Percentiles rank a stretch among this genome's conserved stretches.
phyloP scores from a whole-genome alignment of 495 filamentous ascomycete genomes.

The Neurospora sp. region DNA sequence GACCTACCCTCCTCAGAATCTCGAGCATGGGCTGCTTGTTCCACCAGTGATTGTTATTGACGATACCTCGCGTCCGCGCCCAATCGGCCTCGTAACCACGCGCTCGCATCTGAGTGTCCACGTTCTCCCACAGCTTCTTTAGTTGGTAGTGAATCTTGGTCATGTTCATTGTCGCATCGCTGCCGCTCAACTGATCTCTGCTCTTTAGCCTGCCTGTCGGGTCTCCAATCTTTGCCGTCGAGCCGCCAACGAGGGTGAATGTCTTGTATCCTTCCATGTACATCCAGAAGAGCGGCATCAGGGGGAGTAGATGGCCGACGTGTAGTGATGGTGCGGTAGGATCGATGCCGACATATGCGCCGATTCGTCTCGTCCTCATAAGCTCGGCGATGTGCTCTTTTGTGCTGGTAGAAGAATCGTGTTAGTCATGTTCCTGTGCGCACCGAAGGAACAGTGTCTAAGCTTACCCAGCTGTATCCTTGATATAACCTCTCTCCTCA shows the following conservation, averaged over 20 bases:
- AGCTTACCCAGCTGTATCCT: slow-evolving; percentile 73
- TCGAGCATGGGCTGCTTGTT: slow-evolving; percentile 58
- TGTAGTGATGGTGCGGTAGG: slow-evolving; percentile 87
- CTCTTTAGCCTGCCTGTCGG: slow-evolving; percentile 66
- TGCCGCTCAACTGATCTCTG: slow-evolving; percentile 45
- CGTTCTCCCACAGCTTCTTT: slow-evolving; percentile 64
- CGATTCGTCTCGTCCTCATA: slow-evolving; percentile 58
- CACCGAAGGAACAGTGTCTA: not conserved
- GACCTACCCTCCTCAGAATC: slow-evolving; percentile 60
- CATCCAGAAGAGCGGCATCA: slow-evolving; percentile 93
- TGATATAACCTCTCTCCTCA: slow-evolving; percentile 70
- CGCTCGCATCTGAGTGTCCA: slow-evolving; percentile 48
- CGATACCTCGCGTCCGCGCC: slow-evolving; percentile 53
- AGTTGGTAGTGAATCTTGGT: slow-evolving; percentile 71
- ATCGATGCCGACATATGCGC: slow-evolving; percentile 84
- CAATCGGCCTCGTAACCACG: slow-evolving; percentile 52
- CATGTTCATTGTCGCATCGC: slow-evolving; percentile 57
- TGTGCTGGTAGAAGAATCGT: slow-evolving; percentile 20
- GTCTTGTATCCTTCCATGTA: slow-evolving; percentile 73
- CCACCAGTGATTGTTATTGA: slow-evolving; percentile 78
- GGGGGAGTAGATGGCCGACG: slow-evolving; percentile 81
- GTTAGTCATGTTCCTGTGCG: not conserved
- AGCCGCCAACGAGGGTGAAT: slow-evolving; percentile 70
- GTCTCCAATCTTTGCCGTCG: slow-evolving; percentile 81
- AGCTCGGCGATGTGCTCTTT: slow-evolving; percentile 56